Evolutionary conservation across 352 stramenopile species (phyloP).

Genomic region (Globisporangium paddicum): DNA sequence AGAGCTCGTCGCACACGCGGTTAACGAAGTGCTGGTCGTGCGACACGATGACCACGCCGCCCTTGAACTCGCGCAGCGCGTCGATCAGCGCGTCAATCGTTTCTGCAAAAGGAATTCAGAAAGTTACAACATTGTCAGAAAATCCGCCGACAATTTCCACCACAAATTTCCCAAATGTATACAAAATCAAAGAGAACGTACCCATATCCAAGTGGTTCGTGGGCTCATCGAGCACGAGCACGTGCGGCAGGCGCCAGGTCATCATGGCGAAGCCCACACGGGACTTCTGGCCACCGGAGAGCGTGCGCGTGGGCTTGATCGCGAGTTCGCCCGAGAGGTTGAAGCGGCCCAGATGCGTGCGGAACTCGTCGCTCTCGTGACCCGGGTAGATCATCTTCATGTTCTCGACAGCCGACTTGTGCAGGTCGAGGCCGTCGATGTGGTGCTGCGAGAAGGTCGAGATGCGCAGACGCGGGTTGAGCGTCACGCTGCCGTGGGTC

Average conservation of each 20-base stretch:
- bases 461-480: constrained; percentile 91
- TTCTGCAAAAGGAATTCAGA: constrained; percentile 29
- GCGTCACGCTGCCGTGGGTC: constrained; percentile 80
- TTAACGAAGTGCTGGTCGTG: constrained; percentile 99
- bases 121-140: constrained; percentile 10
- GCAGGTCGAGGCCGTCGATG: constrained; percentile 93
- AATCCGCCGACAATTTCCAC: not conserved
- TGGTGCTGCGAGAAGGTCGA: constrained; percentile 97
- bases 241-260: constrained; percentile 93
- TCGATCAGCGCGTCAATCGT: constrained; percentile 93
- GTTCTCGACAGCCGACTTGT: constrained; percentile 87
- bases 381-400: constrained; percentile 89
- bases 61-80: constrained; percentile 94
- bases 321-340: constrained; percentile 95
- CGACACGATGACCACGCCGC: constrained; percentile 95
- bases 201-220: constrained; percentile 96
- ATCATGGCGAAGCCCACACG: constrained; percentile 93
- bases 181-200: constrained; percentile 28
- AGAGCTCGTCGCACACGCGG: constrained; percentile 93
- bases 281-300: constrained; percentile 96
- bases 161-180: not conserved
- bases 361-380: constrained; percentile 86
- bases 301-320: constrained; percentile 91
- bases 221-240: constrained; percentile 96
- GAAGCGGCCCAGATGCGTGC: constrained; percentile 94